Percentiles rank a stretch among this genome's conserved stretches.
These are phyloP conservation scores for Pythium graminicola DNA, from an alignment of 352 stramenopile genomes.

Conservation along the genomic window DNA sequence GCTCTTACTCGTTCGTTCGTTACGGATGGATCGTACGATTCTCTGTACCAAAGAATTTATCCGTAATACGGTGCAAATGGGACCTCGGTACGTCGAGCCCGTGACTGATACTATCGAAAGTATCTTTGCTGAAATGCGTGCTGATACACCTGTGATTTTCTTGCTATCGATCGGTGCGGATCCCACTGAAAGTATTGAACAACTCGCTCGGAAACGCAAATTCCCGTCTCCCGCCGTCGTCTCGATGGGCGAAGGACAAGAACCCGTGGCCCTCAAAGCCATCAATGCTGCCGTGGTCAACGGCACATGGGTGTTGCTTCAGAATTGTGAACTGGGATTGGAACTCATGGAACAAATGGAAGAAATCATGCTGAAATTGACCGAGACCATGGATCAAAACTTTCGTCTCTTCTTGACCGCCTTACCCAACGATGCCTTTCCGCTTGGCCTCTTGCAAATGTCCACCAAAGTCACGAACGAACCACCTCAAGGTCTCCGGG, in stretches of 20 bases:
- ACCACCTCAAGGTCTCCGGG: conserved; percentile 92
- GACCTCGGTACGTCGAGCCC: conserved; percentile 94
- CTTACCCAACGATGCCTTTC: conserved; percentile 94
- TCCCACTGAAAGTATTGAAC: conserved; percentile 97
- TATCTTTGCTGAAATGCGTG: conserved; percentile 96
- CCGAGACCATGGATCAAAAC: conserved; percentile 92
- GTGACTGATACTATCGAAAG: conserved; percentile 99
- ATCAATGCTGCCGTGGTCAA: conserved; percentile 96
- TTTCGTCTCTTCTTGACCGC: conserved; percentile 98
- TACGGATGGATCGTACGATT: conserved; percentile 97
- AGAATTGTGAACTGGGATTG: conserved; percentile 98
- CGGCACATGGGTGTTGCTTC: conserved; percentile 96
- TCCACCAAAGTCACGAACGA: conserved; percentile 99
- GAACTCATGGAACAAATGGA: conserved; percentile 99
- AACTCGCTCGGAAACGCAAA: conserved; percentile 96
- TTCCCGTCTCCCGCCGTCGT: conserved; percentile 94
- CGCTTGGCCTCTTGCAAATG: conserved; percentile 97
- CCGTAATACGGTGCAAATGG: conserved; percentile 95
- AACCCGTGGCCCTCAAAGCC: conserved; percentile 95
- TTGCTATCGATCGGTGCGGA: conserved; percentile 96
- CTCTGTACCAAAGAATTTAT: conserved; percentile 98
- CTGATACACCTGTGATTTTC: conserved; percentile 96
- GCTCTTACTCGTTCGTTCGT: conserved; percentile 93
- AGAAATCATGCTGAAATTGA: conserved; percentile 95
- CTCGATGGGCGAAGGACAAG: conserved; percentile 97